Base-by-base conservation (phyloP, 164 flowering plant genomes). In the Kingdonia uniflora region DNA sequence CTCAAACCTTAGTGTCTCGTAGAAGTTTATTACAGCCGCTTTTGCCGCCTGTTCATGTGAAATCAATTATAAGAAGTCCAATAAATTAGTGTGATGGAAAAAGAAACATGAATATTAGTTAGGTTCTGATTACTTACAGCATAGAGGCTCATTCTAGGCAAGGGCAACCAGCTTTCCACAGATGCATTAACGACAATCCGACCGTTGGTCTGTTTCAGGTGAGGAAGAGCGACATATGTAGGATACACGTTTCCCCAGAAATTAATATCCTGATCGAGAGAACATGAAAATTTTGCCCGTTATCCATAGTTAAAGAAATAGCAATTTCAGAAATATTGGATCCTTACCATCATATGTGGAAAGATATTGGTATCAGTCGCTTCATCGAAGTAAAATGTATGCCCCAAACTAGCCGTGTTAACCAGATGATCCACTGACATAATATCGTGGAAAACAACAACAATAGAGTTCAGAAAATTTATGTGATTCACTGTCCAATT, bases 201-300 rank as follows among this genome's bases (percentile, higher is more conserved):
- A 3, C 96, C 98, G 23, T 73, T 79, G 65, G 64, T 82, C 33
- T 74, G 74, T 21, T 75, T 78, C 10, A 85, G 73, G 60, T 80
- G 68, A 15, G 98, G 96, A 49, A 92, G 84, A 19, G 98, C 95
- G 17, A 78, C 85, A 52, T 58, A 80, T 1, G 98, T 84, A 8
- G 96, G 96, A 67, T 84, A 84, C 42, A 92, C 84, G 72, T 85
- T 87, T n/a, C 98, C 96, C 98, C 96, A 85, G 42, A 88, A 85
- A 62, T 88, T 92, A 40, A 92, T 82, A 62, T 88, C 98, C 96
- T 91, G 76, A 19, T 6, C 65, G 13, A 15, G 2, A n/a, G 15
- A 29, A 29, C 35, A 29, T 3, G 8, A 29, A 29, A 8, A 29
- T 29, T 29, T 29, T 8, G 35, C n/a, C n/a, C 8, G 35, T 29